A percentile compares a stretch with the other conserved stretches of the same genome.
Evolutionary conservation across 768 basidiomycete species (phyloP).

Genomic region (Auricularia auricula-judae): DNA sequence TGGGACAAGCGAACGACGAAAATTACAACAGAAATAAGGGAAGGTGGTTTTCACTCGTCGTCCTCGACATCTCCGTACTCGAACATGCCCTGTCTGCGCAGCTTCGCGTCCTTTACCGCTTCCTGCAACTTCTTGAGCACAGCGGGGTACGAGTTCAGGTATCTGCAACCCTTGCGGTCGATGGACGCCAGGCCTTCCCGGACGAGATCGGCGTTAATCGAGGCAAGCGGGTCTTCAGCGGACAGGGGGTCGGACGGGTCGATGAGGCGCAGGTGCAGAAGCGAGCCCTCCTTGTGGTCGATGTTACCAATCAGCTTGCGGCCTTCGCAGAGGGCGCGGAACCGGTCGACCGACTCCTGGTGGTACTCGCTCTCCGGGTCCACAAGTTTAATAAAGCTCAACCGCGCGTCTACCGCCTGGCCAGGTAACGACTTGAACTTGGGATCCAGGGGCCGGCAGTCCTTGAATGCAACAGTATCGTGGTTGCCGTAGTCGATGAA

Average conservation of each 20-base stretch:
- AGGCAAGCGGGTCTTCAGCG: constrained; percentile 56
- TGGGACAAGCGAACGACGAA: neutral
- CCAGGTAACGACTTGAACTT: constrained; percentile 85
- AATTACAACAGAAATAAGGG: neutral
- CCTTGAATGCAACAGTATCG: constrained; percentile 71
- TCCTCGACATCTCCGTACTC: constrained; percentile 89
- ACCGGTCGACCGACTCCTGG: constrained; percentile 73
- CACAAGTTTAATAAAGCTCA: constrained; percentile 84
- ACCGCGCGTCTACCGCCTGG: constrained; percentile 89
- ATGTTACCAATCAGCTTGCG: constrained; percentile 94
- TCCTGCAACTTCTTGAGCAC: constrained; percentile 55
- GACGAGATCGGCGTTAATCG: constrained; percentile 82
- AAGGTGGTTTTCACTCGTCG: constrained; percentile 34
- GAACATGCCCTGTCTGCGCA: constrained; percentile 71
- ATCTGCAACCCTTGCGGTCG: constrained; percentile 68
- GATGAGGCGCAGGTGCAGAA: constrained; percentile 84
- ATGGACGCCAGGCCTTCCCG: constrained; percentile 77
- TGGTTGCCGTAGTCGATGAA: constrained; percentile 97
- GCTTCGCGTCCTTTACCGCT: constrained; percentile 54
- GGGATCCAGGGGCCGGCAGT: constrained; percentile 79
- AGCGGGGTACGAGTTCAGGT: constrained; percentile 57
- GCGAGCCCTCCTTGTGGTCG: constrained; percentile 68
- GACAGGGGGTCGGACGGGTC: constrained; percentile 70
- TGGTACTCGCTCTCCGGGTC: constrained; percentile 80
- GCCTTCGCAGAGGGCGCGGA: constrained; percentile 79